These are phyloP conservation scores for Candida stauntonica DNA, from an alignment of 805 yeast genomes.

Conservation along the genomic window DNA sequence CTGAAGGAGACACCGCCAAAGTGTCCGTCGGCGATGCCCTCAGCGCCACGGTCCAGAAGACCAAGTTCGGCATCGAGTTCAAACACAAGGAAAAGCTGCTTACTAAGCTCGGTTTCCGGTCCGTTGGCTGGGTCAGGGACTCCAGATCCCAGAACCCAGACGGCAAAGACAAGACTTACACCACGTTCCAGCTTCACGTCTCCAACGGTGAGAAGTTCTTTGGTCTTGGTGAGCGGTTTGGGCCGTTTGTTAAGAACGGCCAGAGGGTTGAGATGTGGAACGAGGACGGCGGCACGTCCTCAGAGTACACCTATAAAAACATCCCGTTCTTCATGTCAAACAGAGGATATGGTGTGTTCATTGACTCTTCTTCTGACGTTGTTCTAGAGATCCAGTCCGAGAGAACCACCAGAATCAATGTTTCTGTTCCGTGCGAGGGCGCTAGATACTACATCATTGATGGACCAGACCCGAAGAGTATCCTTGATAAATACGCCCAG, in stretches of 20 bases:
- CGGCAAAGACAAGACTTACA: conserved; percentile 14
- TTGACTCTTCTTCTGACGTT: conserved; percentile 20
- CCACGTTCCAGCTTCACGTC: conserved; percentile 19
- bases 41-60: conserved; percentile 14
- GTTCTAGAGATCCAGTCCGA: conserved; percentile 21
- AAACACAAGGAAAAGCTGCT: conserved; percentile 14
- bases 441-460: conserved; percentile 20
- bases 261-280: conserved; percentile 25
- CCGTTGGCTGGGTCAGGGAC: conserved; percentile 23
- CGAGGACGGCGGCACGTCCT: conserved; percentile 24
- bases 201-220: conserved; percentile 23
- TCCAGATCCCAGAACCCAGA: conserved; percentile 9
- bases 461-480: conserved; percentile 24
- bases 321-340: conserved; percentile 22
- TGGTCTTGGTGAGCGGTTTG: conserved; percentile 25
- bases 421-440: conserved; percentile 21
- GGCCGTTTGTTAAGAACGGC: conserved; percentile 23
- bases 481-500: conserved; percentile 20
- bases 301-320: conserved; percentile 22
- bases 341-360: conserved; percentile 23
- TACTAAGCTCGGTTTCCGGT: conserved; percentile 23
- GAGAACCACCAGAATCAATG: conserved; percentile 22
- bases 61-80: conserved; percentile 19
- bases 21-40: conserved; percentile 13
- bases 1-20: conserved; percentile 6